Base-by-base conservation (phyloP, 257 asterid species). In the Cynanchum wilfordii region DNA sequence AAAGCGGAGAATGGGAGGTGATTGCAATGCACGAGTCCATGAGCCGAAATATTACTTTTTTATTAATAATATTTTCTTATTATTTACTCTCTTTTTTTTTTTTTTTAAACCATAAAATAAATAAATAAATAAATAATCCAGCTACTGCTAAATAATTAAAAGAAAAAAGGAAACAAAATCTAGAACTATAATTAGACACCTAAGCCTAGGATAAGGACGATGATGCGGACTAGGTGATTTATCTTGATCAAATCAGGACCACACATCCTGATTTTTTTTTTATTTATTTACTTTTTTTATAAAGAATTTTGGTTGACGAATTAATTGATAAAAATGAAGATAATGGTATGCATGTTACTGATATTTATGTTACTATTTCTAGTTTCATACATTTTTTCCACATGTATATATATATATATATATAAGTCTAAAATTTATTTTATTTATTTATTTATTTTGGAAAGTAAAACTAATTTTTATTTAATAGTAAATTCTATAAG, bases 11-110 rank as follows among this genome's bases (percentile, higher is more conserved):
- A 56, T 24, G 64, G 82, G 75, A 77, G 49, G 57, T 75, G 87
- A 81, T 89, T 86, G 79, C 83, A 77, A 73, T 81, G 89, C 90
- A 86, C 89, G 83, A 83, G 80, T 72, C 76, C 71, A 75, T 73
- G 50, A 68, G 68, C 72, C 62, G 62, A 58, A 77, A 55, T 51
- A 56, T 42, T 17, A 49, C 67, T 51, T 67, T 10, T 45, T 1
- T 45, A 45, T 7, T 42, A 42, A 45, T 45, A 45, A 15, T 45
- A 45, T 8, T 45, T 8, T 45, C 51, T 49, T 49, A 33, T 33
- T 2, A 33, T 7, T 49, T 49, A 49, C 52, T 49, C 10, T 45
- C 2, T 30, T 30, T 30, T 33, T 33, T 33, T 33, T 33, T 33
- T 33, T 1, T 33, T 33, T 33, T 33, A 1, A 33, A 33, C n/a